Percentiles rank a stretch among this genome's conserved stretches.
Evolutionary conservation across 306 rosid genomes (phyloP).

Genomic region (Argentina anserina): DNA sequence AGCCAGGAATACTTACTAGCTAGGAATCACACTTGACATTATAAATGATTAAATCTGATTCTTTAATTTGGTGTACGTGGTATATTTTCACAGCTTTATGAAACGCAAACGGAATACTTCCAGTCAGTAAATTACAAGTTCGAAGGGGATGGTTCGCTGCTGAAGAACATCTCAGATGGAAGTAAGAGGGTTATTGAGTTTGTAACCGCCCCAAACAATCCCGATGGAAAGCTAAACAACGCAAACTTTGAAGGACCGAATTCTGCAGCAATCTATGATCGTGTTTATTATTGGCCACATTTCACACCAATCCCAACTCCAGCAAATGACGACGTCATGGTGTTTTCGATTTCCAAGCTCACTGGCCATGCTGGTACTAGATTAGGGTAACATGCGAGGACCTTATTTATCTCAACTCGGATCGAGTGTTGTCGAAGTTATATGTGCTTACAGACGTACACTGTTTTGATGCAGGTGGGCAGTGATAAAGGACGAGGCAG

Average conservation of each 20-base stretch:
- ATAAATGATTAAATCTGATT: not conserved
- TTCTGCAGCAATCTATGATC: slow-evolving; percentile 32
- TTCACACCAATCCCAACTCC: slow-evolving; percentile 52
- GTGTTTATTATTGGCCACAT: slow-evolving; percentile 58
- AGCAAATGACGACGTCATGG: slow-evolving; percentile 44
- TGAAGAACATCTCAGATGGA: slow-evolving; percentile 25
- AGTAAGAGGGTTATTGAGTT: slow-evolving; percentile 35
- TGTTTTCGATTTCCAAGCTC: slow-evolving; percentile 47
- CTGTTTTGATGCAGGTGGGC: slow-evolving; percentile 44
- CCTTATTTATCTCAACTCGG: too few species aligned
- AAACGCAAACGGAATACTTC: slow-evolving; percentile 35
- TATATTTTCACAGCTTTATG: slow-evolving; percentile 24
- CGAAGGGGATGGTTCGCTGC: slow-evolving; percentile 37
- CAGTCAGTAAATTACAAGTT: slow-evolving; percentile 26
- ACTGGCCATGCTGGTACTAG: slow-evolving; percentile 56
- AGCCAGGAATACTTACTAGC: not conserved
- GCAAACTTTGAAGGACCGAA: slow-evolving; percentile 32
- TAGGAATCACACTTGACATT: not conserved
- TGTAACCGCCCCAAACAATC: slow-evolving; percentile 64
- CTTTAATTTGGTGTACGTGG: not conserved
- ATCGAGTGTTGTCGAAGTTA: not conserved
- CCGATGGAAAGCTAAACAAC: slow-evolving; percentile 42
- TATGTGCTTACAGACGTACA: not conserved
- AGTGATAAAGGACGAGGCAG: slow-evolving; percentile 39
- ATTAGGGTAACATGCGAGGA: slow-evolving; percentile 29